Evolutionary conservation across 257 asterid species (phyloP).

Genomic region (Rubia yunnanensis): DNA sequence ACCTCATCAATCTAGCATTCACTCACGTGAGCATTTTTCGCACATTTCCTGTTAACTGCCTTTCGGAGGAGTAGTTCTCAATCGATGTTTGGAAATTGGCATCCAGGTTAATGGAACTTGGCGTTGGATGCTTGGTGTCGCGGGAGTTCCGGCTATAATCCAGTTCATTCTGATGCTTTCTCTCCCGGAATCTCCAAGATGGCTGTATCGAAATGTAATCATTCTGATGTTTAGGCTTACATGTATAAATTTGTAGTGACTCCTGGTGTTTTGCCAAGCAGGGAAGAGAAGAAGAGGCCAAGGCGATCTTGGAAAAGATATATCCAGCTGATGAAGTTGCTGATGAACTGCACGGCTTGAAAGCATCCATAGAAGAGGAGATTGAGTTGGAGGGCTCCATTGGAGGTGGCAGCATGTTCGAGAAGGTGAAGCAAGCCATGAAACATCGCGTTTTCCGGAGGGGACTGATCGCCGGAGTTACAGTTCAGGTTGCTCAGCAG

Average conservation of each 20-base stretch:
- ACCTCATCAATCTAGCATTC: constrained; percentile 50
- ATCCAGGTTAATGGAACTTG: constrained; percentile 54
- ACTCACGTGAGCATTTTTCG: too few relatives aligned
- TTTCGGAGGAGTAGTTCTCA: too few relatives aligned
- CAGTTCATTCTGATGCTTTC: constrained; percentile 63
- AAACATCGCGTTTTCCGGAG: constrained; percentile 50
- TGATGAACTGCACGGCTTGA: constrained; percentile 50
- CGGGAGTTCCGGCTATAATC: constrained; percentile 56
- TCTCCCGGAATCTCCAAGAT: constrained; percentile 85
- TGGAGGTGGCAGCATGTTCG: constrained; percentile 14
- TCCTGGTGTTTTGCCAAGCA: constrained; percentile 8
- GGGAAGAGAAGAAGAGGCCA: constrained; percentile 57
- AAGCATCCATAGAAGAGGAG: constrained; percentile 53
- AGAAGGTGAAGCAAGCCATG: constrained; percentile 38
- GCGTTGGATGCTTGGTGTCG: constrained; percentile 96
- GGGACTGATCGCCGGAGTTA: constrained; percentile 69
- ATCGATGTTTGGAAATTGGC: too few relatives aligned
- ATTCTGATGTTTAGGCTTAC: background rate
- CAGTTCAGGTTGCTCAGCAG: constrained; percentile 78
- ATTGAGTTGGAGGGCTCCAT: constrained; percentile 31
- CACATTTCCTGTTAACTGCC: too few relatives aligned
- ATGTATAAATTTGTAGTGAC: background rate
- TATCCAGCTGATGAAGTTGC: constrained; percentile 64
- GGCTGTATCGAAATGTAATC: constrained; percentile 63
- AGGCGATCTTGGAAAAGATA: constrained; percentile 54